phyloP scores from a whole-genome alignment of 140 eudicot genomes.

The Flaveria floridana region DNA sequence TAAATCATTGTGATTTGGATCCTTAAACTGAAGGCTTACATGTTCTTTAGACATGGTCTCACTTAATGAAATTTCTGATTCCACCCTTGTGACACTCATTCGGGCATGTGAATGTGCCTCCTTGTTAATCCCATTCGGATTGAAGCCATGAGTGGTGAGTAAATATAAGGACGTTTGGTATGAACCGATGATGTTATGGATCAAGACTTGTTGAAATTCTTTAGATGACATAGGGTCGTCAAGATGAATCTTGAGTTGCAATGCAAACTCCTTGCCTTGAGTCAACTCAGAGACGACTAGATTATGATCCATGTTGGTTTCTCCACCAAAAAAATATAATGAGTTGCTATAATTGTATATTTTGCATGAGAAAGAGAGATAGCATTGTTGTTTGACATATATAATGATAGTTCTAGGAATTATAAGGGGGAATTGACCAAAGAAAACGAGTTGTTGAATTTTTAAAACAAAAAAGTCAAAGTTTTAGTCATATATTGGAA shows the following conservation, averaged over 20 bases:
- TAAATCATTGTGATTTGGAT: constrained; percentile 27
- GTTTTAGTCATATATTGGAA: constrained; percentile 32
- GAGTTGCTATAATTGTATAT: constrained; percentile 13
- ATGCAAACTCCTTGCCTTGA: constrained; percentile 56
- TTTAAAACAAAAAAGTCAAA: constrained; percentile 22
- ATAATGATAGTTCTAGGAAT: background rate
- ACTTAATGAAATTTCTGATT: constrained; percentile 39
- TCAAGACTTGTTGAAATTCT: constrained; percentile 41
- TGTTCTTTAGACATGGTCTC: constrained; percentile 51
- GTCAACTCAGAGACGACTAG: constrained; percentile 47
- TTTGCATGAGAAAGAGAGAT: constrained; percentile 24
- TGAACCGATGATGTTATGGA: constrained; percentile 42
- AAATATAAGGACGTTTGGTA: constrained; percentile 45
- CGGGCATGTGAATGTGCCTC: constrained; percentile 5
- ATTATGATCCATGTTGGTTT: constrained; percentile 26
- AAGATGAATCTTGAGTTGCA: constrained; percentile 53
- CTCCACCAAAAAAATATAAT: background rate
- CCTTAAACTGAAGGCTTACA: constrained; percentile 43
- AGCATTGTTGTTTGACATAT: constrained; percentile 18
- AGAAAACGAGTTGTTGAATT: constrained; percentile 34
- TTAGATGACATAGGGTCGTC: constrained; percentile 36
- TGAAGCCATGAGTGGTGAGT: constrained; percentile 24
- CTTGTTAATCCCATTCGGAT: background rate
- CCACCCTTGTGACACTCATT: constrained; percentile 8
- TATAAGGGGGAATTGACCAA: constrained; percentile 31